phyloP scores from a whole-genome alignment of 768 basidiomycete species.

The Trametes maxima region DNA sequence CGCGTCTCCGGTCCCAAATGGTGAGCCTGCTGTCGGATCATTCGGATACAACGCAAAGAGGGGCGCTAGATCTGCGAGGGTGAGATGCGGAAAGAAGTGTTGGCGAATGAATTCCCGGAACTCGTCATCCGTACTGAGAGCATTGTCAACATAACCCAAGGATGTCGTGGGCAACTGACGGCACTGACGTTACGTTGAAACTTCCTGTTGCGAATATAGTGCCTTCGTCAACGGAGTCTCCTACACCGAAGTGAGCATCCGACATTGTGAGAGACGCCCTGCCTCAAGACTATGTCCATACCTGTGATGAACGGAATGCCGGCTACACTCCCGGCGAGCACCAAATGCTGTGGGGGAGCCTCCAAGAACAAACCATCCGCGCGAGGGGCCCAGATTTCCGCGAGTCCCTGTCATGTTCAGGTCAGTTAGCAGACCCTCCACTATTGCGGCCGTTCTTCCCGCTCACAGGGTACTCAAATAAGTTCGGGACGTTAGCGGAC shows the following conservation, averaged over 20 bases:
- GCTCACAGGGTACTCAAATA: not conserved
- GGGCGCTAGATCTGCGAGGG: constrained; percentile 6
- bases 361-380: constrained; percentile 51
- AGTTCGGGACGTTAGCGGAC: not conserved
- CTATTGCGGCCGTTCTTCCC: too few relatives aligned
- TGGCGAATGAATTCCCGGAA: constrained; percentile 19
- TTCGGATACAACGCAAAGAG: constrained; percentile 34
- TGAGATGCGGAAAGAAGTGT: constrained; percentile 23
- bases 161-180: not conserved
- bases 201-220: constrained; percentile 38
- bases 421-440: not conserved
- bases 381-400: constrained; percentile 50
- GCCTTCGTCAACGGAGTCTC: constrained; percentile 48
- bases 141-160: not conserved
- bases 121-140: constrained; percentile 27
- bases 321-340: constrained; percentile 48
- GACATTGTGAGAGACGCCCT: not conserved
- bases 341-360: constrained; percentile 41
- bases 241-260: not conserved
- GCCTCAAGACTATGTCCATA: not conserved
- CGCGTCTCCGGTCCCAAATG: constrained; percentile 49
- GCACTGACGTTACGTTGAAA: constrained; percentile 32
- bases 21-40: constrained; percentile 48
- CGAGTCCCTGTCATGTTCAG: constrained; percentile 39
- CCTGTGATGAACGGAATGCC: constrained; percentile 48